phyloP scores from a whole-genome alignment of 768 basidiomycete genomes.

The Leccinum truebloodii region DNA sequence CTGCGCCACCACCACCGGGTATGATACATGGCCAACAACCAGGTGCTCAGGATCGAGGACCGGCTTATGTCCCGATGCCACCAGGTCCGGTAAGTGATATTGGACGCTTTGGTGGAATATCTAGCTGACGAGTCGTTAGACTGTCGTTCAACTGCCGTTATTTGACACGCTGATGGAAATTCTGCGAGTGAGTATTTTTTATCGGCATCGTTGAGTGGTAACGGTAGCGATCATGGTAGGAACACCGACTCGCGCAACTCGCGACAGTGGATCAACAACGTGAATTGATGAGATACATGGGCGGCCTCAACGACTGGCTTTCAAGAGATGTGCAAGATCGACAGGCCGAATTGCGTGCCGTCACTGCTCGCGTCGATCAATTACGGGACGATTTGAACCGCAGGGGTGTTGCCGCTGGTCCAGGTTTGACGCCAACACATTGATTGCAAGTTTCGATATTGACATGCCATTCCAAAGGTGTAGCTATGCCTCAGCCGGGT shows the following conservation, averaged over 20 bases:
- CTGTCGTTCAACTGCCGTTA: conserved; percentile 61
- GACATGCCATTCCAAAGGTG: conserved; percentile 12
- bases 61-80: conserved; percentile 47
- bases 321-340: conserved; percentile 77
- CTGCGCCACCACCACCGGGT: conserved; percentile 27
- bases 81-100: conserved; percentile 50
- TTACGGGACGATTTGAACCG: conserved; percentile 46
- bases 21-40: conserved; percentile 23
- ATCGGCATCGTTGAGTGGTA: conserved; percentile 3
- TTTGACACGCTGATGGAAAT: conserved; percentile 73
- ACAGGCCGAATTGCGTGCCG: conserved; percentile 67
- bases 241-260: conserved; percentile 71
- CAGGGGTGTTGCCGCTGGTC: conserved; percentile 43
- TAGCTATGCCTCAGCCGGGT: conserved; percentile 28
- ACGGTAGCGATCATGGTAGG: conserved; percentile 42
- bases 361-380: conserved; percentile 60
- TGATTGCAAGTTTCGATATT: background rate
- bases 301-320: conserved; percentile 76
- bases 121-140: conserved; percentile 38
- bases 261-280: conserved; percentile 79
- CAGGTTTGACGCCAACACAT: conserved; percentile 32
- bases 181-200: conserved; percentile 49
- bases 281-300: conserved; percentile 79
- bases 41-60: conserved; percentile 26
- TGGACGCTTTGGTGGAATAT: background rate